Conservation (phyloP, 768 basidiomycete species). For the Hericium erinaceus region DNA sequence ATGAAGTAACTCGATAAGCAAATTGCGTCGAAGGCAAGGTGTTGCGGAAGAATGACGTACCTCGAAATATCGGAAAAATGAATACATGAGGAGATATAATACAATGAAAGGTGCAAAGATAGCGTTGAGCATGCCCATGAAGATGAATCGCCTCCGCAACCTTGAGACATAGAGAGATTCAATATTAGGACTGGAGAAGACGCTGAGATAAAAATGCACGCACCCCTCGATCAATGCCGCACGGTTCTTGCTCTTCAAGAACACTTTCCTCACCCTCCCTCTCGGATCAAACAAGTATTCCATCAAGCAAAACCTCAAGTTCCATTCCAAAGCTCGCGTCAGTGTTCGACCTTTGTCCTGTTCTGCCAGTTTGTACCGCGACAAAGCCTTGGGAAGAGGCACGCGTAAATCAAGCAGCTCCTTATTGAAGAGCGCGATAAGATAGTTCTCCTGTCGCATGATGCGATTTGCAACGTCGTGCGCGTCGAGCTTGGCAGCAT, state of each 20-base stretch:
- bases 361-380: conserved; percentile 26
- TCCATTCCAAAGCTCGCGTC: conserved; percentile 94
- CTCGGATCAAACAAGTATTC: conserved; percentile 89
- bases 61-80: conserved; percentile 99
- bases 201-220: no score
- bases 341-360: conserved; percentile 69
- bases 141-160: conserved; percentile 77
- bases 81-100: conserved; percentile 92
- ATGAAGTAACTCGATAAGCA: conserved; percentile 5
- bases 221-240: conserved; percentile 76
- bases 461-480: conserved; percentile 98
- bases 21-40: not conserved
- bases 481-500: conserved; percentile 86
- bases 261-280: conserved; percentile 85
- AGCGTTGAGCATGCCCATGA: conserved; percentile 95
- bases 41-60: conserved; percentile 48
- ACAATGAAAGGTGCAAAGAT: conserved; percentile 97
- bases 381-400: conserved; percentile 57
- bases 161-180: no score
- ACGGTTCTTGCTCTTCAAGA: conserved; percentile 80
- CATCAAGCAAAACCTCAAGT: conserved; percentile 90
- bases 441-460: conserved; percentile 96
- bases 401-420: conserved; percentile 84
- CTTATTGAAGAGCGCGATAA: conserved; percentile 97
- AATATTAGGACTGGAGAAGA: no score